Evolutionary conservation across 2,329 filamentous ascomycete genomes (phyloP).

Genomic region (Tolypocladium paradoxum): DNA sequence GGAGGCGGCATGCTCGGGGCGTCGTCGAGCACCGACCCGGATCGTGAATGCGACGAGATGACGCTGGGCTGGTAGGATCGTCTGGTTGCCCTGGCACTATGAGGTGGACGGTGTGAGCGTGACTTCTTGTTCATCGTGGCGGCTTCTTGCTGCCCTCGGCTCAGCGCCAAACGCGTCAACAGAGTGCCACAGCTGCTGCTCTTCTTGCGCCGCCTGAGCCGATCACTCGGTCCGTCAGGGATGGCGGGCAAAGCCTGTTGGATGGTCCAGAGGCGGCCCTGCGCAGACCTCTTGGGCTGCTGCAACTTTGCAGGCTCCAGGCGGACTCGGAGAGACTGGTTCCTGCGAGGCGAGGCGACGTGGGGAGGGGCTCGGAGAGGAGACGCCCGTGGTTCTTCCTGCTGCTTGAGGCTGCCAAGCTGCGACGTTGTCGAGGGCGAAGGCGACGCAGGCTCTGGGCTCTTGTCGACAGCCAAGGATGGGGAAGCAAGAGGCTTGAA

Average conservation of each 20-base stretch:
- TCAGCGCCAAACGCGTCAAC: conserved; percentile 4
- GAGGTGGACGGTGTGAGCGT: conserved; percentile 29
- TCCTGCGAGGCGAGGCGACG: conserved; percentile 12
- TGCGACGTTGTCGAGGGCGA: neutral
- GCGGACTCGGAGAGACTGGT: conserved; percentile 12
- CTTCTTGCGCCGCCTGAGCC: conserved; percentile 19
- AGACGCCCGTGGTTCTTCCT: neutral
- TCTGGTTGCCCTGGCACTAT: conserved; percentile 30
- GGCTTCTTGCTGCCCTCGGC: neutral
- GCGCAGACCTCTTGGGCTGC: neutral
- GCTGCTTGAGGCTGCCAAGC: neutral
- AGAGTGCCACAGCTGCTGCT: neutral
- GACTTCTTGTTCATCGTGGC: conserved; percentile 13
- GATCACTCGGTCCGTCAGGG: conserved; percentile 35
- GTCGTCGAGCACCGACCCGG: conserved; percentile 42
- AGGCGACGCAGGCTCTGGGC: neutral
- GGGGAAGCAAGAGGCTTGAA: neutral
- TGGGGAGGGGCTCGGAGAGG: neutral
- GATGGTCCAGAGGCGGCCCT: conserved; percentile 14
- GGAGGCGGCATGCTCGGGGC: conserved; percentile 50
- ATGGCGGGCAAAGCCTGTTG: conserved; percentile 35
- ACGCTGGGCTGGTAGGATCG: conserved; percentile 44
- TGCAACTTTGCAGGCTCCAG: conserved; percentile 8
- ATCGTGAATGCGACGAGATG: conserved; percentile 32
- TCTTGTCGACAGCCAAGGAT: neutral